A percentile compares a stretch with the other conserved stretches of the same genome.
Evolutionary conservation across 345 rosid species (phyloP).

Genomic region (Syzygium grande): DNA sequence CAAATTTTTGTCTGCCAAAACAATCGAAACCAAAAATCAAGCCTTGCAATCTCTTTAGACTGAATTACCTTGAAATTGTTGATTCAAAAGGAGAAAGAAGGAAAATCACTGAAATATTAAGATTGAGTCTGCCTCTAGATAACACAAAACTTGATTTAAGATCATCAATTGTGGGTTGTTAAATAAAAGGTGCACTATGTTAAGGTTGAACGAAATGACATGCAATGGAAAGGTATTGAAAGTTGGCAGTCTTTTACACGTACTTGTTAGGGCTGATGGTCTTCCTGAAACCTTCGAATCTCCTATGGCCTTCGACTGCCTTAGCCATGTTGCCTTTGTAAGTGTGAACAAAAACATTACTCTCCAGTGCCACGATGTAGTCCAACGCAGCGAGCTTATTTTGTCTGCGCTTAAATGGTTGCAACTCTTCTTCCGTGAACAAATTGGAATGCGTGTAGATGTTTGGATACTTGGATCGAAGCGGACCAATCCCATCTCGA

Average conservation of each 20-base stretch:
- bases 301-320: slow-evolving; percentile 65
- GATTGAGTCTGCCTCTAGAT: background rate
- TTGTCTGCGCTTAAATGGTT: slow-evolving; percentile 22
- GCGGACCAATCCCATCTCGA: slow-evolving; percentile 25
- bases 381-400: slow-evolving; percentile 73
- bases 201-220: background rate
- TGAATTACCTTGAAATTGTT: background rate
- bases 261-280: slow-evolving; percentile 70
- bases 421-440: slow-evolving; percentile 47
- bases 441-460: slow-evolving; percentile 37
- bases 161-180: background rate
- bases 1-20: slow-evolving; percentile 40
- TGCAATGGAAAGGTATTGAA: background rate
- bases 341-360: slow-evolving; percentile 55
- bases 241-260: background rate
- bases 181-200: background rate
- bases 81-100: background rate
- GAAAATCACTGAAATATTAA: background rate
- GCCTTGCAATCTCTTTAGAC: background rate
- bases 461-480: slow-evolving; percentile 45
- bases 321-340: slow-evolving; percentile 83
- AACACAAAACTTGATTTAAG: background rate
- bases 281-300: slow-evolving; percentile 59
- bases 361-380: slow-evolving; percentile 51
- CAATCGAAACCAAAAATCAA: background rate